A percentile compares a stretch with the other conserved stretches of the same genome.
phyloP scores from a whole-genome alignment of 2,329 filamentous ascomycete genomes.

The Aureobasidium sp. region DNA sequence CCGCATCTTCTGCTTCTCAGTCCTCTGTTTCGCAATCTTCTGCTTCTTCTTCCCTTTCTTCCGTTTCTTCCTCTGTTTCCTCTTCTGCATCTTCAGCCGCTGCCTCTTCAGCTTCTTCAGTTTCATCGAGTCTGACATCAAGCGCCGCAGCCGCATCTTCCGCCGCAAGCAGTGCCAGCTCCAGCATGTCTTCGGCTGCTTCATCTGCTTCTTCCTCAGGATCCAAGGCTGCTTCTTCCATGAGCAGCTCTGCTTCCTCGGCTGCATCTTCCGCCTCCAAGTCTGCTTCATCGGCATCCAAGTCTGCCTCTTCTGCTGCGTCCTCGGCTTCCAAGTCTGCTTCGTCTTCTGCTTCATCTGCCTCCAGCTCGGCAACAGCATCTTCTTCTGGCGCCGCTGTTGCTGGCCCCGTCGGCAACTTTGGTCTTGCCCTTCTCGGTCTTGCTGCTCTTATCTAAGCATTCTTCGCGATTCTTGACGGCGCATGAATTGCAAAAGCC shows the following conservation, averaged over 20 bases:
- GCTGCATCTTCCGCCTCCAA: not conserved
- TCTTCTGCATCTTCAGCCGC: not conserved
- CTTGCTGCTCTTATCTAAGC: constrained; percentile 5
- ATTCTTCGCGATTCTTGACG: not conserved
- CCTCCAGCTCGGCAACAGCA: not conserved
- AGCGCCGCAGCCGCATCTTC: not conserved
- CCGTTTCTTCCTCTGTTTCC: not conserved
- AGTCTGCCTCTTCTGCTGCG: not conserved
- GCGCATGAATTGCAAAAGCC: too few relatives aligned
- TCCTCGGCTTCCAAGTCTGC: constrained; percentile 1
- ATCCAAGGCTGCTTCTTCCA: not conserved
- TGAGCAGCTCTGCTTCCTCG: not conserved
- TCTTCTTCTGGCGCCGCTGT: constrained; percentile 4
- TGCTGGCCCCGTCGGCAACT: not conserved
- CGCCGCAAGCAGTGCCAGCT: constrained; percentile 3
- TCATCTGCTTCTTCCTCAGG: constrained; percentile 2
- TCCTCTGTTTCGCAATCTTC: constrained; percentile 5
- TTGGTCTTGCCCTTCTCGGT: constrained; percentile 1
- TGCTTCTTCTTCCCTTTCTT: not conserved
- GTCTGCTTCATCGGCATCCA: not conserved
- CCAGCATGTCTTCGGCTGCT: not conserved
- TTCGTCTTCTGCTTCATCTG: not conserved
- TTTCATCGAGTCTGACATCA: constrained; percentile 7
- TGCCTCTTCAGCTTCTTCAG: not conserved
- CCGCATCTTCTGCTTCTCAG: not conserved